Evolutionary conservation across 2,329 filamentous ascomycete species (phyloP), one percentile per base, ranked within the genome.

Genomic region (Zarea fungicola): DNA sequence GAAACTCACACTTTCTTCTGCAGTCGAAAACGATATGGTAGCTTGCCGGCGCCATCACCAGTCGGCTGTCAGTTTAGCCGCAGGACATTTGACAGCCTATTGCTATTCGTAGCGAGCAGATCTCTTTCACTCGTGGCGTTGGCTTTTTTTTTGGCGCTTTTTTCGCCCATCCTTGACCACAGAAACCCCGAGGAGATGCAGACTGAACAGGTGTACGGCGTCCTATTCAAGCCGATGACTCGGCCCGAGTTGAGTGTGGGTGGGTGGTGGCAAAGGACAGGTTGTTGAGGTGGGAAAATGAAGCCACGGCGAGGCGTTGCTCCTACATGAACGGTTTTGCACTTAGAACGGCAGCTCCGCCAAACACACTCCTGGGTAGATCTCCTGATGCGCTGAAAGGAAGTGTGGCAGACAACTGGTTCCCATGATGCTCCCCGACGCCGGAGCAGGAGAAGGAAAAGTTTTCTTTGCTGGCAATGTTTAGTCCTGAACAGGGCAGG

Each of bases 371-470:
- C 19, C n/a, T 28, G 42, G 23, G 31, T 5, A 35, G 31, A 45
- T 45, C 31, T 16, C n/a, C n/a, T n/a, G 26, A 7, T 29, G 26
- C 13, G 26, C 26, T 7, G 26, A 7, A 29, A 29, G 26, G 7
- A 29, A 13, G 42, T 46, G 34, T 36, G 42, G 32, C 16, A 22
- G 41, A 34, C 41, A 34, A 9, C 18, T 13, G 19, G 14, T 21
- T 6, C 9, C n/a, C 18, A 21, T 46, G 42, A n/a, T n/a, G n/a
- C n/a, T n/a, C 22, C 36, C 47, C 47, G 40, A 49, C 32, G 9
- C 18, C 47, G 47, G 47, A 49, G 47, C 25, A 18, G 44, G 11
- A 40, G n/a, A n/a, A 9, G n/a, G 21, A 48, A 48, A 42, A 40
- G 11, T 36, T 48, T 48, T 48, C 29, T n/a, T 13, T 23, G 18